Conservation (phyloP, 1,284 basidiomycete genomes). For the Golubevia sp. region DNA sequence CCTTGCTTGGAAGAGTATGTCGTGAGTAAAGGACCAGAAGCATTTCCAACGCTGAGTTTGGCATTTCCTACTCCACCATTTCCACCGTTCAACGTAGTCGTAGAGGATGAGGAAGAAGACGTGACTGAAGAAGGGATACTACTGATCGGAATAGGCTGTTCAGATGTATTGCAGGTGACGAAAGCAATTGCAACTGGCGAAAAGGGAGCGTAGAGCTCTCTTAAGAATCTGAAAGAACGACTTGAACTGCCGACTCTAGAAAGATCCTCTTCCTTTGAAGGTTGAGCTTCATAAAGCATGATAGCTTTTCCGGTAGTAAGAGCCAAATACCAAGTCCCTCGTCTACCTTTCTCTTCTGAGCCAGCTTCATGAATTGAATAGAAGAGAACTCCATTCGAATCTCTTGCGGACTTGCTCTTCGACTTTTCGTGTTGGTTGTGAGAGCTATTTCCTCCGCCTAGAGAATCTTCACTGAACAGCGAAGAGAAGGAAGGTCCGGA, state of each 20-base stretch:
- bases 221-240: conserved; percentile 34
- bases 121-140: conserved; percentile 2
- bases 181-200: conserved; percentile 29
- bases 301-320: conserved; percentile 30
- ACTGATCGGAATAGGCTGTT: neutral
- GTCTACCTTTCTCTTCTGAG: conserved; percentile 23
- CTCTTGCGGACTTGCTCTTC: conserved; percentile 8
- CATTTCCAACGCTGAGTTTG: neutral
- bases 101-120: conserved; percentile 1
- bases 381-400: conserved; percentile 28
- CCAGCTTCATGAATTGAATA: conserved; percentile 36
- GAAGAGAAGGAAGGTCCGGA: conserved; percentile 17
- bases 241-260: conserved; percentile 4
- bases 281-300: conserved; percentile 34
- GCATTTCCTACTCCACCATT: neutral
- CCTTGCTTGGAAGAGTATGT: conserved; percentile 15
- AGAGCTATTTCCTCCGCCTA: conserved; percentile 12
- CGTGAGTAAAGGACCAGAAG: conserved; percentile 17
- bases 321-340: conserved; percentile 47
- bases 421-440: conserved; percentile 19
- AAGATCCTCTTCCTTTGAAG: conserved; percentile 8
- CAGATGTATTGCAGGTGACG: neutral
- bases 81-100: neutral
- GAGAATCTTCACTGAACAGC: conserved; percentile 24
- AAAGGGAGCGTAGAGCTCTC: conserved; percentile 37